These are phyloP conservation scores for Trichocladium uniseriatum DNA, from an alignment of 495 filamentous ascomycete genomes.

Conservation along the genomic window DNA sequence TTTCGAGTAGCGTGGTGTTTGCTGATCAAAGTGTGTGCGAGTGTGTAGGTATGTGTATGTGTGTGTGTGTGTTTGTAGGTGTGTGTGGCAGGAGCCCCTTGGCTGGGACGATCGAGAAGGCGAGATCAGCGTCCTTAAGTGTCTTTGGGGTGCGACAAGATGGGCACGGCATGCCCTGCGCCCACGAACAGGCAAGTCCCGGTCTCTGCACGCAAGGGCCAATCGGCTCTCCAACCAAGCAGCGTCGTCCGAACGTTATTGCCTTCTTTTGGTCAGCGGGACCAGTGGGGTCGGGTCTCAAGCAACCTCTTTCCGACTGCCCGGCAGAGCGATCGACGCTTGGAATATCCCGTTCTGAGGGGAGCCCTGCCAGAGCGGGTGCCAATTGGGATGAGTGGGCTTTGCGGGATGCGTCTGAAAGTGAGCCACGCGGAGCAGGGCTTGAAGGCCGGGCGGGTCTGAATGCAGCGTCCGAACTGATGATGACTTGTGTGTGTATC, in stretches of 20 bases:
- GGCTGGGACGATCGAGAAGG: conserved; percentile 37
- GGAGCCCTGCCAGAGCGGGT: conserved; percentile 22
- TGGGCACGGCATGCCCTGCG: conserved; percentile 27
- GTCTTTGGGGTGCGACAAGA: conserved; percentile 36
- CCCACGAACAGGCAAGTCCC: conserved; percentile 22
- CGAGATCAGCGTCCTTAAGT: conserved; percentile 78
- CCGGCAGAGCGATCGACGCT: conserved; percentile 38
- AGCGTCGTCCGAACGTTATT: conserved; percentile 36
- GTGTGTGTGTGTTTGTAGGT: conserved; percentile 7
- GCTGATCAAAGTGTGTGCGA: conserved; percentile 1
- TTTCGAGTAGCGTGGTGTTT: background rate
- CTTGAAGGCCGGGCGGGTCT: conserved; percentile 15
- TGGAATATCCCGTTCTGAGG: conserved; percentile 32
- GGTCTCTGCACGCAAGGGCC: conserved; percentile 23
- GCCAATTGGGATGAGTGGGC: conserved; percentile 21
- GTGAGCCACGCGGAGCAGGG: conserved; percentile 22
- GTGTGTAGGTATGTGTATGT: no score
- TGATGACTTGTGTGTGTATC: no score
- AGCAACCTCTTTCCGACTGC: conserved; percentile 36
- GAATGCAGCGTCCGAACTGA: conserved; percentile 1
- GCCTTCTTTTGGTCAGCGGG: conserved; percentile 34
- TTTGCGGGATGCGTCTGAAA: conserved; percentile 2
- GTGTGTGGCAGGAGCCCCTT: conserved; percentile 28
- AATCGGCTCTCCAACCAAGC: conserved; percentile 32
- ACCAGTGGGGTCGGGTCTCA: conserved; percentile 33